Evolutionary conservation across 2,329 filamentous ascomycete genomes (phyloP).

Genomic region (Sordariomycetes sp.): DNA sequence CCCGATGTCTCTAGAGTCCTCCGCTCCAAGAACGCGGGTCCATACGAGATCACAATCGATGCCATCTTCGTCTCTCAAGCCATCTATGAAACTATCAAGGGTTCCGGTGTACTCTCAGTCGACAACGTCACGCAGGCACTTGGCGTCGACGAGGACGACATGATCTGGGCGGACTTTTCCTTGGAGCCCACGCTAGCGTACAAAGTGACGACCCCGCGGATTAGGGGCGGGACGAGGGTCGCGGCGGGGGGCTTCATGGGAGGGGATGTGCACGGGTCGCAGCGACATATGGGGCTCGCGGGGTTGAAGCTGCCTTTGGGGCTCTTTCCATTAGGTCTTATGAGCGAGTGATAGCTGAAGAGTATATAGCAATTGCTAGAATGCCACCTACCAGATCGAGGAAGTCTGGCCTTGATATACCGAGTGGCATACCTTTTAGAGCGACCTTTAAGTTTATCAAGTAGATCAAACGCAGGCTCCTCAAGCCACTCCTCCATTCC

Average conservation of each 20-base stretch:
- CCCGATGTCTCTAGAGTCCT: conserved; percentile 25
- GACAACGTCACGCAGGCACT: conserved; percentile 17
- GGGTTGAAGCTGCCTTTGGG: neutral
- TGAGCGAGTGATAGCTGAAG: no score
- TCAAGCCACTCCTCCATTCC: no score
- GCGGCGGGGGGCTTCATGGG: conserved; percentile 16
- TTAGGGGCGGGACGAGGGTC: conserved; percentile 6
- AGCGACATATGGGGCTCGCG: conserved; percentile 12
- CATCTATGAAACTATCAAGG: conserved; percentile 19
- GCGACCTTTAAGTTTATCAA: no score
- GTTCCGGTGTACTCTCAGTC: conserved; percentile 17
- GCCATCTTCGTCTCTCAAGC: conserved; percentile 26
- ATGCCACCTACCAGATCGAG: no score
- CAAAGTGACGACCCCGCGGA: conserved; percentile 24
- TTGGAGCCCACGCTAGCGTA: conserved; percentile 32
- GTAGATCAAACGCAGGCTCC: no score
- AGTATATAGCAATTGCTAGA: no score
- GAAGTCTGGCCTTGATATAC: no score
- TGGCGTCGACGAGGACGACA: conserved; percentile 11
- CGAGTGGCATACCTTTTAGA: no score
- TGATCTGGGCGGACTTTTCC: conserved; percentile 23
- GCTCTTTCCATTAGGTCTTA: no score
- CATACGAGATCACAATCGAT: conserved; percentile 37
- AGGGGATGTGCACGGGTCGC: conserved; percentile 16
- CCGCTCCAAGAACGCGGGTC: conserved; percentile 35